Percentiles rank a stretch among this genome's conserved stretches.
Conservation (phyloP, 2,329 filamentous ascomycete genomes). For the Coleophoma eucalyptorum region DNA sequence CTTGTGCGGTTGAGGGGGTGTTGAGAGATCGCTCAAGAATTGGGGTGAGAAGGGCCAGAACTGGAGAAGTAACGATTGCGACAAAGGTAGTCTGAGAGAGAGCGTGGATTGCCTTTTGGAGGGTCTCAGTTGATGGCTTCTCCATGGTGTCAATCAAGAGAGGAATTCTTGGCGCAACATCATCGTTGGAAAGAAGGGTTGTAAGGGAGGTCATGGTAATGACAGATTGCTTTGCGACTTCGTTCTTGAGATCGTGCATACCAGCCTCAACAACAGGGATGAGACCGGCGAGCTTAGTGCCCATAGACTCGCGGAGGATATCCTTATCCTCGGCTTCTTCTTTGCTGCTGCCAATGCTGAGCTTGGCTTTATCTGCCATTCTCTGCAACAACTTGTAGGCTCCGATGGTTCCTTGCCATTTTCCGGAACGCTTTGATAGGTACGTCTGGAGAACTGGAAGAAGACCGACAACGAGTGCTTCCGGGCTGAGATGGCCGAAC, state of each 20-base stretch:
- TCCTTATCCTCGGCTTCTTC: conserved; percentile 88
- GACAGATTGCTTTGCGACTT: conserved; percentile 84
- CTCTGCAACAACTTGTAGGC: conserved; percentile 81
- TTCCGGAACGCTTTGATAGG: conserved; percentile 78
- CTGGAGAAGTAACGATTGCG: conserved; percentile 90
- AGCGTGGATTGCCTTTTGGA: conserved; percentile 95
- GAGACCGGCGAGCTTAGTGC: conserved; percentile 76
- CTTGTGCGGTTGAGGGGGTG: conserved; percentile 84
- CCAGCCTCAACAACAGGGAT: conserved; percentile 89
- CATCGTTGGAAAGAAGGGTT: conserved; percentile 90
- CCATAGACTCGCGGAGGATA: conserved; percentile 85
- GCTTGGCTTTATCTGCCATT: conserved; percentile 93
- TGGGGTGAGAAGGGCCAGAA: conserved; percentile 89
- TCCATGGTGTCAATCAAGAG: conserved; percentile 94
- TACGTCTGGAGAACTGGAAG: conserved; percentile 74
- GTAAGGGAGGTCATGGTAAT: conserved; percentile 91
- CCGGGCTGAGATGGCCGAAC: conserved; percentile 73
- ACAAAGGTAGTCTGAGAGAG: conserved; percentile 98
- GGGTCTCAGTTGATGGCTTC: conserved; percentile 80
- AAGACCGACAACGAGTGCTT: conserved; percentile 79
- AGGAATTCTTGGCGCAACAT: conserved; percentile 87
- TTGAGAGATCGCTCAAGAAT: conserved; percentile 93
- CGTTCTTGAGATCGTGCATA: conserved; percentile 94
- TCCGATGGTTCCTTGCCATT: conserved; percentile 95
- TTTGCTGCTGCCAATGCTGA: conserved; percentile 71